These are phyloP conservation scores for Linum usitatissimum DNA, from an alignment of 345 rosid genomes.

Conservation along the genomic window DNA sequence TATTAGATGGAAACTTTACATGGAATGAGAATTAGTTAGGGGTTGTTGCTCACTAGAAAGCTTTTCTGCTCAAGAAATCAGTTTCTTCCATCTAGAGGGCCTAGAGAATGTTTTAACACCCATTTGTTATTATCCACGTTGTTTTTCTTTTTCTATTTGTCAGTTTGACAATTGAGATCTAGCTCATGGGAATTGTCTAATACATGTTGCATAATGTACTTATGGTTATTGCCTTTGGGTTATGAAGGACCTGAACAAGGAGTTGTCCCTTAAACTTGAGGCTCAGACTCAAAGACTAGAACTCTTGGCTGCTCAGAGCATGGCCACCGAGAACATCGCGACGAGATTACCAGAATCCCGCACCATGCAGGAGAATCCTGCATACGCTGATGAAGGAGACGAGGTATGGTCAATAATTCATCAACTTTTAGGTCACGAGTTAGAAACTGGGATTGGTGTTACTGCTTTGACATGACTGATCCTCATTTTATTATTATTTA, in stretches of 20 bases:
- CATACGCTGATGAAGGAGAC: slow-evolving; percentile 95
- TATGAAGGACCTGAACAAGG: slow-evolving; percentile 73
- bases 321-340: slow-evolving; percentile 42
- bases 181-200: not conserved
- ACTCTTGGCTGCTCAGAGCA: slow-evolving; percentile 72
- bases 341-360: slow-evolving; percentile 44
- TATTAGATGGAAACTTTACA: too few relatives aligned
- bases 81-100: too few relatives aligned
- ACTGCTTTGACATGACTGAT: not conserved
- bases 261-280: slow-evolving; percentile 77
- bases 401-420: slow-evolving; percentile 45
- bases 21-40: too few relatives aligned
- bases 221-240: slow-evolving; percentile 6
- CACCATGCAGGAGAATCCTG: slow-evolving; percentile 36
- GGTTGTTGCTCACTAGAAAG: too few relatives aligned
- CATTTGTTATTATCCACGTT: too few relatives aligned
- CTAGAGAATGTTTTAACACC: too few relatives aligned
- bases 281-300: slow-evolving; percentile 90
- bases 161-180: not conserved
- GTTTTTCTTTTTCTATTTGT: too few relatives aligned
- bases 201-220: not conserved
- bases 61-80: too few relatives aligned
- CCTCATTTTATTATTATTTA: not conserved
- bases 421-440: not conserved
- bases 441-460: not conserved